phyloP scores from a whole-genome alignment of 1,139 yeast species.

The Blastobotrys capitulatus region DNA sequence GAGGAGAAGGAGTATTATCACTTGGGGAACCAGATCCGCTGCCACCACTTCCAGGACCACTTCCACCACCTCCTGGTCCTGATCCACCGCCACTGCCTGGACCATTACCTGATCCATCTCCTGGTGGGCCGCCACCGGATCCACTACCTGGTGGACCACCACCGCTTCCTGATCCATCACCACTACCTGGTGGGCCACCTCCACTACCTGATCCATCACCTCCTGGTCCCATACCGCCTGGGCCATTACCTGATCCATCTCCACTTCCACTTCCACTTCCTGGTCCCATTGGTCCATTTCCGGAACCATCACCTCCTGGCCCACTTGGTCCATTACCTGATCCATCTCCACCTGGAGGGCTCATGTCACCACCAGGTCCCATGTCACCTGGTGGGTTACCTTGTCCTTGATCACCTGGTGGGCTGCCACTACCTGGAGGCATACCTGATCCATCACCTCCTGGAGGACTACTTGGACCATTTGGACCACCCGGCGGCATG shows the following conservation, averaged over 20 bases:
- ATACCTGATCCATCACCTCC: constrained; percentile 6
- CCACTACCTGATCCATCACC: constrained; percentile 1
- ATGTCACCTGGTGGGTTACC: constrained; percentile 6
- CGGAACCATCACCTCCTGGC: neutral
- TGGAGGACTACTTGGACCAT: too few species aligned
- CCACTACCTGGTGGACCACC: neutral
- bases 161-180: neutral
- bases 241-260: neutral
- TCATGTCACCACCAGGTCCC: neutral
- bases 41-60: neutral
- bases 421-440: neutral
- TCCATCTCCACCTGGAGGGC: neutral
- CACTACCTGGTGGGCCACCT: constrained; percentile 5
- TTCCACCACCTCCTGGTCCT: neutral
- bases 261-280: neutral
- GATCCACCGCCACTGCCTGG: neutral
- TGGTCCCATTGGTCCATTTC: too few species aligned
- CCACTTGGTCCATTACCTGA: neutral
- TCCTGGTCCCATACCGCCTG: neutral
- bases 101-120: neutral
- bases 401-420: neutral
- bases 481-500: constrained; percentile 1
- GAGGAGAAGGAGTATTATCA: neutral
- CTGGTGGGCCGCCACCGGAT: neutral
- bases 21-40: constrained; percentile 4